phyloP scores from a whole-genome alignment of 139 green algal genomes.

The Monoraphidium neglectum region DNA sequence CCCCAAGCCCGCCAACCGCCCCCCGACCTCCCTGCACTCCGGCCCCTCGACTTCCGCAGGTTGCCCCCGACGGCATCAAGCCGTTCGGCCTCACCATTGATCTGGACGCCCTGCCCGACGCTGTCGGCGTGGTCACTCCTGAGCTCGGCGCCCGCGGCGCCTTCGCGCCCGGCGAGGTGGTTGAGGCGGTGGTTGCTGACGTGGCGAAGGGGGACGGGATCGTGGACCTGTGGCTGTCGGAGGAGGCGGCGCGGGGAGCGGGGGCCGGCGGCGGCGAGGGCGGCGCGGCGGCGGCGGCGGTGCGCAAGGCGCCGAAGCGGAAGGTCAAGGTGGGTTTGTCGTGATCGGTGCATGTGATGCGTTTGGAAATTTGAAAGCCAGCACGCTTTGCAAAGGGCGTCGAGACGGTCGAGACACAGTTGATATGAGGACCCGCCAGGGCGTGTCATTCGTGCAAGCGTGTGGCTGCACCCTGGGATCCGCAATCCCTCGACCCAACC shows the following conservation, averaged over 20 bases:
- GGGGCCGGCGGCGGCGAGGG: neutral
- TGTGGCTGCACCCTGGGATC: too few relatives aligned
- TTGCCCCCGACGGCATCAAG: conserved; percentile 57
- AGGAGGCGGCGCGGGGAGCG: conserved; percentile 20
- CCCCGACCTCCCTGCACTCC: too few relatives aligned
- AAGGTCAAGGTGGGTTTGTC: conserved; percentile 1
- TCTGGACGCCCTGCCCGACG: conserved; percentile 55
- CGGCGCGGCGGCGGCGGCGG: neutral
- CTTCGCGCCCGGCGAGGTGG: neutral
- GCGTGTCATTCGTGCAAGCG: too few relatives aligned
- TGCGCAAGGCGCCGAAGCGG: conserved; percentile 1
- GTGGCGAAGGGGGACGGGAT: conserved; percentile 68
- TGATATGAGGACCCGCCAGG: too few relatives aligned
- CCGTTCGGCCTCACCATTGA: conserved; percentile 79
- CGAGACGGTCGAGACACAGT: too few relatives aligned
- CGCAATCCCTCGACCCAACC: too few relatives aligned
- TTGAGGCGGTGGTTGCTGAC: conserved; percentile 68
- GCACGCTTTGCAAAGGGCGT: too few relatives aligned
- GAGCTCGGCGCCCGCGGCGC: neutral
- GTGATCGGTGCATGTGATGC: neutral
- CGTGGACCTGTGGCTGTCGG: conserved; percentile 66
- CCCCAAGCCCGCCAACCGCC: neutral
- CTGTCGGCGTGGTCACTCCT: conserved; percentile 15
- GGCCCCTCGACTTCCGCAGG: conserved; percentile 16
- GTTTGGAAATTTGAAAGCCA: too few relatives aligned